Conservation (phyloP, 2,329 filamentous ascomycete genomes). For the Phoma sp. region DNA sequence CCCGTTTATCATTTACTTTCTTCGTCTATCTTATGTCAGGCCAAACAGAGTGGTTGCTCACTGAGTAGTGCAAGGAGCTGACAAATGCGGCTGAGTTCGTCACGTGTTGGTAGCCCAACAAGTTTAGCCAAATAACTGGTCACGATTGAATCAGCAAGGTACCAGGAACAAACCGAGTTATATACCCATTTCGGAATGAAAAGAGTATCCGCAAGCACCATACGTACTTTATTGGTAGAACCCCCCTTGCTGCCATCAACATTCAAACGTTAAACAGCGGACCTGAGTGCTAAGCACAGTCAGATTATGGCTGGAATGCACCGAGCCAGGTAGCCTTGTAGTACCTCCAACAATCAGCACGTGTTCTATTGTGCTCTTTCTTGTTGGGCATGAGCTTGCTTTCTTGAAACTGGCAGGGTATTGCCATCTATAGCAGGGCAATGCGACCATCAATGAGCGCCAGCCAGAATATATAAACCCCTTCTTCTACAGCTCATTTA, state of each 20-base stretch:
- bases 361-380: too few relatives aligned
- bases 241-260: not conserved
- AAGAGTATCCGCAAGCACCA: not conserved
- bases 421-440: too few relatives aligned
- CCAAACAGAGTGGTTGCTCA: not conserved
- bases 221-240: not conserved
- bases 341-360: too few relatives aligned
- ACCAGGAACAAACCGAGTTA: not conserved
- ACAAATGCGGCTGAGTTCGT: not conserved
- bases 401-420: too few relatives aligned
- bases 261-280: too few relatives aligned
- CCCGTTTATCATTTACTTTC: not conserved
- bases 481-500: too few relatives aligned
- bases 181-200: not conserved
- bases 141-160: not conserved
- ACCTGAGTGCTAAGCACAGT: not conserved
- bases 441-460: too few relatives aligned
- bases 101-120: not conserved
- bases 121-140: not conserved
- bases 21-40: not conserved
- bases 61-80: not conserved
- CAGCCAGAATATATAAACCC: too few relatives aligned
- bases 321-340: too few relatives aligned
- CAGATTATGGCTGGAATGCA: too few relatives aligned
- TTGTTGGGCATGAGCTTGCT: too few relatives aligned